Percentiles rank a stretch among this genome's conserved stretches.
Conservation (phyloP, 176 grass and related monocot species). For the Zoysia pacifica region DNA sequence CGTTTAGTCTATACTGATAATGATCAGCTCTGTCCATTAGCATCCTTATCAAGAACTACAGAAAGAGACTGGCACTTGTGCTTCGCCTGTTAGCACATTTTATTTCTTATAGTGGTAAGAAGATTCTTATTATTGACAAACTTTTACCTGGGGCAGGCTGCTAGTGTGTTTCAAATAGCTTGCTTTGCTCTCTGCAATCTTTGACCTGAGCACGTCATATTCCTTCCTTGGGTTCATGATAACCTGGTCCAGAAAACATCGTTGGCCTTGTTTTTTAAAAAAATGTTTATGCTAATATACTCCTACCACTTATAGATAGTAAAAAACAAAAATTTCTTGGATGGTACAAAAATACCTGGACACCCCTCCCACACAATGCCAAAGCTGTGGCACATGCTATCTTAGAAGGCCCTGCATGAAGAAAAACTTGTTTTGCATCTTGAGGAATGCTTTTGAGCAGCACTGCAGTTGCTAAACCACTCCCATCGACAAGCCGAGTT, state of each 20-base stretch:
- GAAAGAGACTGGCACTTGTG: background rate
- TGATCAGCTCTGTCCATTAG: background rate
- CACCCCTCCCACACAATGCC: slow-evolving; percentile 57
- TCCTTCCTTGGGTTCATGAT: slow-evolving; percentile 69
- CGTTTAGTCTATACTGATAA: background rate
- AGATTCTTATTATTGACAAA: background rate
- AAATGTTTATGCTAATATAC: background rate
- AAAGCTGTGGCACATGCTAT: slow-evolving; percentile 49
- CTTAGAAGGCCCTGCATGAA: slow-evolving; percentile 63
- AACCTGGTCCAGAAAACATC: slow-evolving; percentile 51
- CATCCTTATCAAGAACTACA: slow-evolving; percentile 9
- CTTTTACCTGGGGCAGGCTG: slow-evolving; percentile 57
- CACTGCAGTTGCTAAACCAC: slow-evolving; percentile 78
- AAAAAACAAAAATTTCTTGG: background rate
- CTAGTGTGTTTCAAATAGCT: slow-evolving; percentile 56
- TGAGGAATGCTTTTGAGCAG: slow-evolving; percentile 62
- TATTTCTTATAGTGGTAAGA: background rate
- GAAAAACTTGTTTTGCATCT: slow-evolving; percentile 65
- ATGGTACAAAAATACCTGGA: slow-evolving; percentile 59
- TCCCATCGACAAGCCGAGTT: slow-evolving; percentile 81
- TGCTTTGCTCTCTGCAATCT: slow-evolving; percentile 54
- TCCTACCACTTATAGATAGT: background rate
- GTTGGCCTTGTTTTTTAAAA: background rate
- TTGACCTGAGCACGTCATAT: slow-evolving; percentile 69
- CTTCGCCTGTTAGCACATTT: background rate